Base-by-base conservation (phyloP, 2,329 filamentous ascomycete species). In the Colletotrichum eleusines region DNA sequence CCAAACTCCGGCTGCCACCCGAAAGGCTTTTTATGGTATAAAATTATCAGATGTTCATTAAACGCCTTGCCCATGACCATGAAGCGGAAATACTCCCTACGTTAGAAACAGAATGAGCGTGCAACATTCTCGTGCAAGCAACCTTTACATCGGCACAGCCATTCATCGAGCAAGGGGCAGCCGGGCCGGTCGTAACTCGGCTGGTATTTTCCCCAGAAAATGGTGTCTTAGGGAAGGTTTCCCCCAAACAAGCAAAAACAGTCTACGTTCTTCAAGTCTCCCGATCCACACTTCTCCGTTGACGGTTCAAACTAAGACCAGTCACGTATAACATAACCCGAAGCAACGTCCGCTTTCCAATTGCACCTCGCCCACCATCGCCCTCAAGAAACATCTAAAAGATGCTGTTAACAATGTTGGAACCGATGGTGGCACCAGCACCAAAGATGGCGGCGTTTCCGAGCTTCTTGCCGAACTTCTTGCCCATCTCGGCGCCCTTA, bases 391-490 rank as follows among this genome's bases (percentile, higher is more conserved):
- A 38, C 71, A 40, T 23, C 38, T 90, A 97, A 81, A 97, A 96
- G 76, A 97, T 97, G 73, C 91, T 90, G 82, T 97, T 96, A 75
- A 97, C 94, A 78, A 97, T 90, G 78, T 97, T 96, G 75, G 92
- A 89, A 78, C 95, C 95, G 74, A 97, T 92, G 1, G 94, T 96
- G 59, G 95, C 95, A 81, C 95, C 95, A 58, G 95, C 95, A 80
- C 95, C 95, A 77, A 97, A 97, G 75, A 98, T 94, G 35, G 94
- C 94, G 54, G 88, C 87, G 76, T 91, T 90, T 8, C 95, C 95
- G 54, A 84, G 76, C 86, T 98, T 98, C 89, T 97, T 97, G 75
- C 95, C 95, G 81, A 98, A 93, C 84, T 98, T 98, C 90, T 97
- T 97, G 66, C 94, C 94, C 66, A 90, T 88, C 81, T 94, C 87